Evolutionary conservation across 1,139 yeast genomes (phyloP), one percentile per base, ranked within the genome.

Genomic region (Candida sanyaensis): DNA sequence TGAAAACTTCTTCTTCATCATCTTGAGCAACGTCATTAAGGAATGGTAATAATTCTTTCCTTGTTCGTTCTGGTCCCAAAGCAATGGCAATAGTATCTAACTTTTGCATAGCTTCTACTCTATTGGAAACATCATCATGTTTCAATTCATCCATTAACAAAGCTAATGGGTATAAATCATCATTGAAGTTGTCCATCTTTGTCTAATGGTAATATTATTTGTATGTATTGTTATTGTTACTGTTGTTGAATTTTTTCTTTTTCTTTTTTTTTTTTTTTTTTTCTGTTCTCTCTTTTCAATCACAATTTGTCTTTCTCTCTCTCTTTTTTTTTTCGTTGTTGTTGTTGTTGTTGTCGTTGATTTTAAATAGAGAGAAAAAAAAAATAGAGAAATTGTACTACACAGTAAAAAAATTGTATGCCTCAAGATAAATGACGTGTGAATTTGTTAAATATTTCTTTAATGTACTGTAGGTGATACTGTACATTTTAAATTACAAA

Each of bases 1-100:
- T 90, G 67, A 93, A 86, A 7, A 95, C 97, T 68, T 95, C 99
- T 66, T 95, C 99, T 68, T 95, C 99, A 65, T 95, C 99, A 61
- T 93, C 99, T 58, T 93, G 97, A 9, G 97, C 92, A 40, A 91
- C 98, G 58, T 88, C 89, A 53, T 68, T 70, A 55, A 95, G 78
- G 64, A 93, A 93, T 33, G 98, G 98, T 51, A 95, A 77, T 62
- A 95, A 78, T 67, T 95, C 99, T 44, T 80, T 78, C 51, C 96
- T 79, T 13, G 98, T 89, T 63, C 99, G 81, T 64, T 90, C 96
- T 7, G 96, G 95, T 8, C 99, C 99, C 53, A 95, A 75, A 2
- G 99, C 99, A 52, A 91, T 75, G 42, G 98, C 97, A 63, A 95
- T 93, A 38, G 97, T 92, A 56, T 93, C 96, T 56, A 95, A 77